A percentile compares a stretch with the other conserved stretches of the same genome.
These are phyloP conservation scores for Wickerhamomyces strasburgensis DNA, from an alignment of 805 yeast genomes.

Conservation along the genomic window DNA sequence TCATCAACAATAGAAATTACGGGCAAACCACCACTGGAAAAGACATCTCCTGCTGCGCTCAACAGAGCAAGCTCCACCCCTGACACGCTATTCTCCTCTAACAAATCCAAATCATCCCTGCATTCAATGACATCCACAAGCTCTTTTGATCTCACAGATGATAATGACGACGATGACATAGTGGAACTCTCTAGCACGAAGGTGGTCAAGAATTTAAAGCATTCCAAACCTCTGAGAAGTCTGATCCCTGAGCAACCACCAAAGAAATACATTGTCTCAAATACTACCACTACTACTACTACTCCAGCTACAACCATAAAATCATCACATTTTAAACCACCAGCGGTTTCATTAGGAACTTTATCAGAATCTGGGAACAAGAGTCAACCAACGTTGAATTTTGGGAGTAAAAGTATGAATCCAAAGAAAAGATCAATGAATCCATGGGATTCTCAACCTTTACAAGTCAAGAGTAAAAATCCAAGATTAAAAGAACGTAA, in stretches of 20 bases:
- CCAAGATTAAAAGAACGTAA: conserved; percentile 6
- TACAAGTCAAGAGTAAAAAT: conserved; percentile 9
- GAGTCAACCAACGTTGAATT: conserved; percentile 6
- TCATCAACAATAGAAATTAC: too few species aligned
- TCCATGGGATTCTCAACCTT: conserved; percentile 10
- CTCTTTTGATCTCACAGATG: conserved; percentile 1
- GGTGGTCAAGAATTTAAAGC: conserved; percentile 10
- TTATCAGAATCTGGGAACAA: conserved; percentile 1
- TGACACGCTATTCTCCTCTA: too few species aligned
- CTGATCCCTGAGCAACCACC: background rate
- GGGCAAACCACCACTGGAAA: too few species aligned
- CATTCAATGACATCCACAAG: background rate
- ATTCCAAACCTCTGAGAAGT: conserved; percentile 4
- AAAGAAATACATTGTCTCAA: background rate
- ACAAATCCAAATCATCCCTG: conserved; percentile 3
- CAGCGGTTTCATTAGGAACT: conserved; percentile 4
- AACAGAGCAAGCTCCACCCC: too few species aligned
- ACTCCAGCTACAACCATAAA: background rate
- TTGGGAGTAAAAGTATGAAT: conserved; percentile 2
- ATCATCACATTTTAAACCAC: too few species aligned
- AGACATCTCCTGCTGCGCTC: too few species aligned
- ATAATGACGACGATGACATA: conserved; percentile 5
- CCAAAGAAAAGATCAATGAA: conserved; percentile 9
- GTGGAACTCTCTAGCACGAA: conserved; percentile 3
- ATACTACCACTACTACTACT: background rate